These are phyloP conservation scores for Globisporangium echinulatum DNA, from an alignment of 352 stramenopile genomes.

Conservation along the genomic window DNA sequence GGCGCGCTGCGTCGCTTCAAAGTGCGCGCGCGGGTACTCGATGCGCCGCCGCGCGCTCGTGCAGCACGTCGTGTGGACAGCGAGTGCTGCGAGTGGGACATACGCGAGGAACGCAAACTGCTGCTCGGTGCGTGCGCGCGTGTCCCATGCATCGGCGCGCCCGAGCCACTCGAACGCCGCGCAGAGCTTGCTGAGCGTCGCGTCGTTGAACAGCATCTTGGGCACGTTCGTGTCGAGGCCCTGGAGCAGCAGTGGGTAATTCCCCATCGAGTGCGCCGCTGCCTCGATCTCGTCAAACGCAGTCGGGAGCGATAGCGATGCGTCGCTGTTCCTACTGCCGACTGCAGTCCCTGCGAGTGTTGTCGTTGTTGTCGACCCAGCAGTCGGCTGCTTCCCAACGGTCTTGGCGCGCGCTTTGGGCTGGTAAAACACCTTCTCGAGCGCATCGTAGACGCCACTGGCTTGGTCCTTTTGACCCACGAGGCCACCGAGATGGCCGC, in stretches of 20 bases:
- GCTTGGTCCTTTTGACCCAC: slow-evolving; percentile 58
- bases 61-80: slow-evolving; percentile 63
- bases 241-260: slow-evolving; percentile 74
- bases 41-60: slow-evolving; percentile 64
- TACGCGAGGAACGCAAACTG: slow-evolving; percentile 69
- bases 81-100: slow-evolving; percentile 63
- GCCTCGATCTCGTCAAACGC: slow-evolving; percentile 57
- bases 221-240: slow-evolving; percentile 87
- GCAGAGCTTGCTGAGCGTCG: slow-evolving; percentile 81
- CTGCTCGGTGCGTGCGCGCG: slow-evolving; percentile 47
- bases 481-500: slow-evolving; percentile 23
- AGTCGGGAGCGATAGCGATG: slow-evolving; percentile 5
- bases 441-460: slow-evolving; percentile 53
- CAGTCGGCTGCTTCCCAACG: too few relatives aligned
- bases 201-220: slow-evolving; percentile 86
- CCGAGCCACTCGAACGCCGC: slow-evolving; percentile 81
- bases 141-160: slow-evolving; percentile 69
- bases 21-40: slow-evolving; percentile 62
- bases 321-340: too few relatives aligned
- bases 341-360: too few relatives aligned
- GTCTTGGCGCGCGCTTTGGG: slow-evolving; percentile 13
- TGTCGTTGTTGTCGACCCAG: too few relatives aligned
- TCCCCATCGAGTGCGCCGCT: slow-evolving; percentile 64
- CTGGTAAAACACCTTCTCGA: slow-evolving; percentile 75
- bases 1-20: slow-evolving; percentile 45